Conservation (phyloP, 2,329 filamentous ascomycete species). For the Neodidymelliopsis sp. region DNA sequence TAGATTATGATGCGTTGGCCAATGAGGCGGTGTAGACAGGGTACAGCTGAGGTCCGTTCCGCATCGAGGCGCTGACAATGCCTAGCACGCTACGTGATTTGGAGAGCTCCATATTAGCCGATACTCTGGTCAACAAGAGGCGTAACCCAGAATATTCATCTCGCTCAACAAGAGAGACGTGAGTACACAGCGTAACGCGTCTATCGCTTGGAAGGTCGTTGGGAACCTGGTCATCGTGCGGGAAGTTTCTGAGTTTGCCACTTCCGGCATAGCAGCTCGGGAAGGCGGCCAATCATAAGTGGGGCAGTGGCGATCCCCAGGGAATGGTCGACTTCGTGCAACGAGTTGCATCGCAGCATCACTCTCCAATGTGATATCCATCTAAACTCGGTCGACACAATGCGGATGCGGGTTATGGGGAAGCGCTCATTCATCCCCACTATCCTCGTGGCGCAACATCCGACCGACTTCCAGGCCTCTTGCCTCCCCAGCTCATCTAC, state of each 20-base stretch:
- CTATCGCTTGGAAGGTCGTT: constrained; percentile 30
- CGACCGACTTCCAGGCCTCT: constrained; percentile 13
- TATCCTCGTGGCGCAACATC: constrained; percentile 24
- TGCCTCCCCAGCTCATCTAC: constrained; percentile 3
- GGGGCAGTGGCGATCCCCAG: constrained; percentile 16
- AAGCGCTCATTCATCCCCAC: constrained; percentile 19
- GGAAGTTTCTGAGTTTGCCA: constrained; percentile 21
- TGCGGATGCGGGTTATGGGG: constrained; percentile 24
- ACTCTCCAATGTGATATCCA: constrained; percentile 23
- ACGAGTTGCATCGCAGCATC: constrained; percentile 33
- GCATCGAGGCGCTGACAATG: constrained; percentile 29
- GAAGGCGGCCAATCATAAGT: constrained; percentile 23
- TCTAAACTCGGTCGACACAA: constrained; percentile 14
- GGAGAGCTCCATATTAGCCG: constrained; percentile 33
- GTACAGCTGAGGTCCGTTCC: constrained; percentile 21
- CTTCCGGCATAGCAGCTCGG: constrained; percentile 27
- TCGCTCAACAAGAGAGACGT: constrained; percentile 17
- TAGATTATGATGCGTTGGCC: constrained; percentile 25
- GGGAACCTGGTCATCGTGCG: constrained; percentile 10
- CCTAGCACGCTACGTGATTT: constrained; percentile 35
- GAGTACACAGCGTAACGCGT: constrained; percentile 21
- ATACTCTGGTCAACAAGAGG: constrained; percentile 26
- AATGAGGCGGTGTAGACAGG: constrained; percentile 34
- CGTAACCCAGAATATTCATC: constrained; percentile 20
- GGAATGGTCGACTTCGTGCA: constrained; percentile 17